These are phyloP conservation scores for Scheffersomyces cryptocercus DNA, from an alignment of 1,139 yeast species.

Conservation along the genomic window DNA sequence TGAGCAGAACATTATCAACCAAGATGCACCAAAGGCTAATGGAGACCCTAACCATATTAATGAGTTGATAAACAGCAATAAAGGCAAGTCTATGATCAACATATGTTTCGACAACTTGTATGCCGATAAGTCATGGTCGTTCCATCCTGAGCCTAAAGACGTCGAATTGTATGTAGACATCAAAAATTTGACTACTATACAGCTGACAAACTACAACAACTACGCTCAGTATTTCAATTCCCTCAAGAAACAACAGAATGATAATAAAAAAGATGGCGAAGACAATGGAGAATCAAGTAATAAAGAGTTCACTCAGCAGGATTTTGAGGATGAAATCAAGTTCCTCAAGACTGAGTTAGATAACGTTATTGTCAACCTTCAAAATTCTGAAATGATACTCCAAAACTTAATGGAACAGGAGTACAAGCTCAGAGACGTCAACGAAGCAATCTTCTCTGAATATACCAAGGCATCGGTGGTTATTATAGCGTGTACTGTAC, in stretches of 20 bases:
- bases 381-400: conserved; percentile 28
- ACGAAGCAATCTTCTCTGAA: conserved; percentile 39
- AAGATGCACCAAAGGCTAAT: conserved; percentile 1
- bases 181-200: conserved; percentile 33
- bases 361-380: conserved; percentile 30
- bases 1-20: not conserved
- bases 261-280: conserved; percentile 7
- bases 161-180: conserved; percentile 37
- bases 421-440: conserved; percentile 36
- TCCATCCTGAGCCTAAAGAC: conserved; percentile 33
- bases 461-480: conserved; percentile 32
- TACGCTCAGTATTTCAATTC: conserved; percentile 37
- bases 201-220: conserved; percentile 36
- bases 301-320: conserved; percentile 28
- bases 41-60: conserved; percentile 8
- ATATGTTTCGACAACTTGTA: conserved; percentile 48
- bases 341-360: conserved; percentile 33
- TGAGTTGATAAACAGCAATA: conserved; percentile 20
- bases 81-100: conserved; percentile 33
- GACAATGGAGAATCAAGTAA: conserved; percentile 1
- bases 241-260: conserved; percentile 11
- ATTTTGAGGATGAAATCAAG: conserved; percentile 33
- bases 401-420: conserved; percentile 36
- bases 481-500: conserved; percentile 26
- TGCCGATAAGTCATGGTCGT: conserved; percentile 47